Evolutionary conservation across 192 early-diverging fungal species (phyloP), one percentile per base, ranked within the genome.

Genomic region (Entophlyctis helioformis): DNA sequence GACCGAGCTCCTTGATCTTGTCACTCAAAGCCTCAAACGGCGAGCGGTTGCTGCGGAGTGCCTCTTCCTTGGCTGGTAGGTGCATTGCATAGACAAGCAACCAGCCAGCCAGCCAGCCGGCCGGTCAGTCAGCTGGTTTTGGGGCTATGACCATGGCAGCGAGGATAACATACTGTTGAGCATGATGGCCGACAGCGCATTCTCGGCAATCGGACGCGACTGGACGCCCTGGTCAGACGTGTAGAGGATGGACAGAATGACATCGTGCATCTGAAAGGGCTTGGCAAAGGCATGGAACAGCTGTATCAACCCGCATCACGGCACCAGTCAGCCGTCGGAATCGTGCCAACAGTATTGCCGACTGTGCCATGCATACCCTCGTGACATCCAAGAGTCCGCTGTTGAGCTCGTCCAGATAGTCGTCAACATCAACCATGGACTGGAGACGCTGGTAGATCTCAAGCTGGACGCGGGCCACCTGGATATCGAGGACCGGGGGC

Each of bases 1-100:
- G 28, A 10, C 58, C 63, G 20, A 55, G n/a, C 16, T 57, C 36
- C 4, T 28, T 35, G 25, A 65, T 39, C 44, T 62, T 65, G 33
- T 58, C 36, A 1, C 22, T 12, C 21, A 63, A 42, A 8, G 44
- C 44, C 9, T 48, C 47, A 42, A 62, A 56, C 28, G 41, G 31
- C 33, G 48, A 29, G 7, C 50, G 46, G 23, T 34, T 19, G 15
- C 38, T 19, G 16, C 16, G 36, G 8, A 33, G 11, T 5, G 53
- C 53, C n/a, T 57, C 54, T 0, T 46, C 40, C 18, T 32, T 22
- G 3, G 44, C 44, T 42, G 44, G 19, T 15, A 45, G 7, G 0
- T 11, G n/a, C n/a, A n/a, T n/a, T n/a, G n/a, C n/a, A n/a, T n/a
- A n/a, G n/a, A n/a, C n/a, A n/a, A n/a, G n/a, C n/a, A n/a, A n/a